Evolutionary conservation across 345 rosid genomes (phyloP), one percentile per base, ranked within the genome.

Genomic region (Hirschfeldia incana): DNA sequence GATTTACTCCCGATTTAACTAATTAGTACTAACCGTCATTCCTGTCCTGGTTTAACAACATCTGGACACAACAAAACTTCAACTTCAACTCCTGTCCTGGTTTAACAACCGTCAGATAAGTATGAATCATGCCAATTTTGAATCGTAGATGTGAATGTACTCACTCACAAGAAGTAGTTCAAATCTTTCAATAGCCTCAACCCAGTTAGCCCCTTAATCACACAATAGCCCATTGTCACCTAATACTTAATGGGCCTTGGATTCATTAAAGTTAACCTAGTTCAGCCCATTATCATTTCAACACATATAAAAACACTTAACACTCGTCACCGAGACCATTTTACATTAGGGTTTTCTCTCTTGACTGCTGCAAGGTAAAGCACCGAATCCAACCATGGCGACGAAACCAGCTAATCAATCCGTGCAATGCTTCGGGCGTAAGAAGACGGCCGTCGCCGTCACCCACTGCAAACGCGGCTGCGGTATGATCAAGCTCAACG

Each of bases 361-460:
- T 59, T 36, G 65, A 74, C 78, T n/a, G 82, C 74, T n/a, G 82
- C 74, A 73, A 73, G 76, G 15, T 5, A 10, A 11, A 42, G 49
- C 49, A 42, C 12, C 49, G 49, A 42, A 42, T 42, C 49, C 5
- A 42, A 67, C 70, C 8, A 84, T 86, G 84, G 89, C 91, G 77
- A 78, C 89, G 1, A 65, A 75, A 75, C 59, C 82, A 44, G 70
- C 87, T 49, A 53, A 46, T 15, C 83, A 86, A 55, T 84, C 91
- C 0, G 94, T 90, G 15, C 97, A 92, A 63, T 90, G 94, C 78
- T 90, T 89, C 85, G 97, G 97, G 32, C 88, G 93, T 39, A 92
- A 92, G 91, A 90, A 92, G 83, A 92, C 90, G 21, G 97, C 97
- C 0, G 93, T 89, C 0, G 97, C 97, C 6, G 93, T 90, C 42